phyloP scores from a whole-genome alignment of 352 stramenopile species.

The Phytophthora tubulina region DNA sequence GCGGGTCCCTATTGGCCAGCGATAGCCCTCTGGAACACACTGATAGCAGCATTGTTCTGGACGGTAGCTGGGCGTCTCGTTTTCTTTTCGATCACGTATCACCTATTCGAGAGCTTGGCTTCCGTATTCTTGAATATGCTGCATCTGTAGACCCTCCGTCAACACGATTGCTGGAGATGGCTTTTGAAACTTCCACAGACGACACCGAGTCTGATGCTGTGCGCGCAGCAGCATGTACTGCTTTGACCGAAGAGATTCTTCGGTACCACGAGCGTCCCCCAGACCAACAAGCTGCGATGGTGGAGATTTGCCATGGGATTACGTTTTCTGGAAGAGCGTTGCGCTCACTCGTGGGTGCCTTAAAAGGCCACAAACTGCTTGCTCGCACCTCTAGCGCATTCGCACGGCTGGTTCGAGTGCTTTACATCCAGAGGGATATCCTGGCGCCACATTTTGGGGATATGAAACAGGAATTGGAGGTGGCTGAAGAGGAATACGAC shows the following conservation, averaged over 20 bases:
- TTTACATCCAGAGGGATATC: slow-evolving; percentile 31
- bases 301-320: slow-evolving; percentile 29
- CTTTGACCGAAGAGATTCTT: slow-evolving; percentile 45
- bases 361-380: slow-evolving; percentile 47
- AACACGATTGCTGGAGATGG: slow-evolving; percentile 52
- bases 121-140: slow-evolving; percentile 34
- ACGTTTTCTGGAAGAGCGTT: slow-evolving; percentile 35
- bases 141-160: slow-evolving; percentile 11
- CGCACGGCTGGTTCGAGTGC: slow-evolving; percentile 43
- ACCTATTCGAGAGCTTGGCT: slow-evolving; percentile 59
- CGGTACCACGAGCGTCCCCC: slow-evolving; percentile 21
- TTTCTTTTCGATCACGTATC: slow-evolving; percentile 71
- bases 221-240: slow-evolving; percentile 50
- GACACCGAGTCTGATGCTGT: slow-evolving; percentile 64
- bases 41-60: slow-evolving; percentile 47
- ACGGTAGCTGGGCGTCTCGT: slow-evolving; percentile 60
- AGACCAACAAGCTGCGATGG: slow-evolving; percentile 30
- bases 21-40: slow-evolving; percentile 42
- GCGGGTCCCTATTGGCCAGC: slow-evolving; percentile 27
- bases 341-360: slow-evolving; percentile 23
- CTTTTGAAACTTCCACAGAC: slow-evolving; percentile 59
- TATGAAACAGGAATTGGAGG: slow-evolving; percentile 35
- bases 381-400: slow-evolving; percentile 36
- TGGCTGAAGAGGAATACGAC: slow-evolving; percentile 40
- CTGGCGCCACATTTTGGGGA: slow-evolving; percentile 46